Evolutionary conservation across 2,329 filamentous ascomycete genomes (phyloP).

Genomic region (Parastagonospora avenae): DNA sequence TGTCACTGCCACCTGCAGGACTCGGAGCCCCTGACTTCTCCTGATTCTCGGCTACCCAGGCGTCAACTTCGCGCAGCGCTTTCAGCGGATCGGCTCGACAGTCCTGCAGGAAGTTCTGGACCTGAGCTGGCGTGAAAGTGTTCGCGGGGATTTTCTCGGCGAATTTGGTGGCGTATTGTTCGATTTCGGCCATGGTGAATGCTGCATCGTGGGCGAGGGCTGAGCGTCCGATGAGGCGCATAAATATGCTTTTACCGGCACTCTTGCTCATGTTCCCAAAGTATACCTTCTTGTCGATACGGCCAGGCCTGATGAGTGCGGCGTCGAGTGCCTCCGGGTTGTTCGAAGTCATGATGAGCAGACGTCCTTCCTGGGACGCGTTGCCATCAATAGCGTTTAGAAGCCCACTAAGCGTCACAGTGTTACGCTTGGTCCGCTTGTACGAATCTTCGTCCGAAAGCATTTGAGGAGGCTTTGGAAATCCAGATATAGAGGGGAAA

Average conservation of each 20-base stretch:
- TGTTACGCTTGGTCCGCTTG: constrained; percentile 10
- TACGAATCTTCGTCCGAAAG: not conserved
- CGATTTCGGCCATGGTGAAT: constrained; percentile 26
- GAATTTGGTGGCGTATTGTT: constrained; percentile 30
- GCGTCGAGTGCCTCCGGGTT: constrained; percentile 73
- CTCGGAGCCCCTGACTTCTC: not conserved
- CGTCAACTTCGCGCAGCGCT: constrained; percentile 22
- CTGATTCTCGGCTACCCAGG: constrained; percentile 24
- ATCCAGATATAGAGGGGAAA: not conserved
- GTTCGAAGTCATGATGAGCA: constrained; percentile 84
- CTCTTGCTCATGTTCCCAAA: constrained; percentile 32
- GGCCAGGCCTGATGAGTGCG: constrained; percentile 73
- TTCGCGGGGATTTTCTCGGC: constrained; percentile 30
- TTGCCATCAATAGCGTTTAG: constrained; percentile 85
- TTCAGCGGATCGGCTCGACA: constrained; percentile 33
- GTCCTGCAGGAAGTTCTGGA: constrained; percentile 37
- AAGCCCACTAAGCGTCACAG: constrained; percentile 66
- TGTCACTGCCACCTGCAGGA: not conserved
- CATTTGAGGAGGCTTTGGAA: not conserved
- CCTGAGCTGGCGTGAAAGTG: constrained; percentile 39
- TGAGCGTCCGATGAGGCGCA: constrained; percentile 35
- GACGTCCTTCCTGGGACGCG: constrained; percentile 75
- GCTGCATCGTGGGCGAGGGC: constrained; percentile 22
- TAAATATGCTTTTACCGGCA: constrained; percentile 32
- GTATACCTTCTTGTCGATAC: constrained; percentile 84